These are phyloP conservation scores for Pseudogymnoascus sp. DNA, from an alignment of 2,329 filamentous ascomycete species.

Conservation along the genomic window DNA sequence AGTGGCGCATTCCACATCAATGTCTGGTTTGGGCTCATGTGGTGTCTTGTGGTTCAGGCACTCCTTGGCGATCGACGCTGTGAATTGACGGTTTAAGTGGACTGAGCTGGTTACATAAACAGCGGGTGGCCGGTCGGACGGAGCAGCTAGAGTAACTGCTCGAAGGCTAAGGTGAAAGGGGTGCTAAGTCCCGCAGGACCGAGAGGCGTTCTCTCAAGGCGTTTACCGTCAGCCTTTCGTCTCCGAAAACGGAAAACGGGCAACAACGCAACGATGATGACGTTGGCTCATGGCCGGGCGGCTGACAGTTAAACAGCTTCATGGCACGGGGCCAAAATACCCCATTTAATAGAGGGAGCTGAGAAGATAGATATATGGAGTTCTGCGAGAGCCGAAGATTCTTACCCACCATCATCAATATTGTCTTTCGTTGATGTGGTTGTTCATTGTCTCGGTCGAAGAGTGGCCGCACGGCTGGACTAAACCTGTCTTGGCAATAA, in stretches of 20 bases:
- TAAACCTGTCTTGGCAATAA: neutral
- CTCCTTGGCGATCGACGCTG: neutral
- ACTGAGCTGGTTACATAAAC: neutral
- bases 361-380: neutral
- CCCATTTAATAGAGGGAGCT: neutral
- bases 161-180: neutral
- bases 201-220: neutral
- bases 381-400: neutral
- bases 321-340: neutral
- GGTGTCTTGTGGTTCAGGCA: slow-evolving; percentile 3
- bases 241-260: neutral
- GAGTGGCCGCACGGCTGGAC: neutral
- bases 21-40: neutral
- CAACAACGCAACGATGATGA: neutral
- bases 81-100: neutral
- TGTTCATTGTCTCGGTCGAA: neutral
- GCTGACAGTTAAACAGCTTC: neutral
- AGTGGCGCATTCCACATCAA: neutral
- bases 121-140: neutral
- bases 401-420: neutral
- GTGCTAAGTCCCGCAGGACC: neutral
- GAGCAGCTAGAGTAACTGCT: neutral
- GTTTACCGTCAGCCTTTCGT: neutral
- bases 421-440: neutral
- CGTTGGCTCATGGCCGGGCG: too few relatives aligned